Conservation (phyloP, 2,329 filamentous ascomycete genomes). For the Capronia americana region DNA sequence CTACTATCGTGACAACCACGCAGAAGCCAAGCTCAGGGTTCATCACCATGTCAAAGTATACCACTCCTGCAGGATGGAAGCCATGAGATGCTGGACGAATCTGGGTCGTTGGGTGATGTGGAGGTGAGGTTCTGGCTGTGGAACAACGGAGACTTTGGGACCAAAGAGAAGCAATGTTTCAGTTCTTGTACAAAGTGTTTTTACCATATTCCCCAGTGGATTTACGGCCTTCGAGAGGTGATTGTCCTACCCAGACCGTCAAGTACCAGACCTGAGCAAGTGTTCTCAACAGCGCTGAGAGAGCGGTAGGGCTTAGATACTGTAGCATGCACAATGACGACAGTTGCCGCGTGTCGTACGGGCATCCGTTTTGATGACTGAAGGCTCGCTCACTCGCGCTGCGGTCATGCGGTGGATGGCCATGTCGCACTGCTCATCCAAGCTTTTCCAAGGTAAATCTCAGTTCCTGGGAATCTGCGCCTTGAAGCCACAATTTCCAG, state of each 20-base stretch:
- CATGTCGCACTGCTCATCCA: neutral
- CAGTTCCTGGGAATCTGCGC: neutral
- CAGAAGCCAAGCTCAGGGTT: conserved; percentile 28
- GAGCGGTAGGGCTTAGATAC: too few species aligned
- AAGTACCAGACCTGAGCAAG: neutral
- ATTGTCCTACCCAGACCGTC: neutral
- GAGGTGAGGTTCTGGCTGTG: neutral
- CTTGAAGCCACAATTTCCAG: neutral
- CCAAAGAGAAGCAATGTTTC: conserved; percentile 11
- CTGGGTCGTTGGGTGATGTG: neutral
- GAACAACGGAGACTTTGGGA: neutral
- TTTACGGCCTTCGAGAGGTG: conserved; percentile 2
- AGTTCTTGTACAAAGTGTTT: conserved; percentile 32
- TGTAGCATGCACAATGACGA: conserved; percentile 13
- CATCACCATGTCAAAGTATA: conserved; percentile 29
- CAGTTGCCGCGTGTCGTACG: neutral
- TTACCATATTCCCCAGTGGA: neutral
- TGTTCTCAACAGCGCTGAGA: neutral
- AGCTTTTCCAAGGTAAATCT: conserved; percentile 1
- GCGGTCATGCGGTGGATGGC: neutral
- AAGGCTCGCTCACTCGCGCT: neutral
- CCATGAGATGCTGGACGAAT: conserved; percentile 12
- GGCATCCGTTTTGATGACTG: neutral
- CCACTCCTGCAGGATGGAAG: conserved; percentile 29
- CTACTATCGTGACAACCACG: conserved; percentile 10